phyloP scores from a whole-genome alignment of 306 rosid genomes.

The Sechiopsis laciniata region DNA sequence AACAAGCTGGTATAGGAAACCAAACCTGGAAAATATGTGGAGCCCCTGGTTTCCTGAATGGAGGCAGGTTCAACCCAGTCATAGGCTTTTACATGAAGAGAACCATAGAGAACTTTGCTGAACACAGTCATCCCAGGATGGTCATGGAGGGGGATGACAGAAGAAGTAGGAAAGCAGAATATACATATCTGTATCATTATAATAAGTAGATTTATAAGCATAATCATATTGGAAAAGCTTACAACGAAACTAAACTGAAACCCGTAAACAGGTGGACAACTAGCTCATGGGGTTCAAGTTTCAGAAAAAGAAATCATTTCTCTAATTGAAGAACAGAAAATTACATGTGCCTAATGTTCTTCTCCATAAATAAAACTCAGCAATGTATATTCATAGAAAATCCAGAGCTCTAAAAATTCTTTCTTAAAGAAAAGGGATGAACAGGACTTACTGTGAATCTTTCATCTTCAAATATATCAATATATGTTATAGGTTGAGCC shows the following conservation, averaged over 20 bases:
- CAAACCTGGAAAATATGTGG: conserved; percentile 50
- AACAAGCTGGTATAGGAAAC: conserved; percentile 20
- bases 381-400: conserved; percentile 1
- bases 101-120: conserved; percentile 90
- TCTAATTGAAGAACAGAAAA: not conserved
- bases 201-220: not conserved
- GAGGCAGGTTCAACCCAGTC: conserved; percentile 91
- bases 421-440: not conserved
- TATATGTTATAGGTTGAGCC: conserved; percentile 85
- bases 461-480: conserved; percentile 61
- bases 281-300: not conserved
- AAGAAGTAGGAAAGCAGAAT: conserved; percentile 84
- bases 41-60: conserved; percentile 49
- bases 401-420: not conserved
- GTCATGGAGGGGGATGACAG: conserved; percentile 87
- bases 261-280: not conserved
- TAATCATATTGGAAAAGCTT: not conserved
- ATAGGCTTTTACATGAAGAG: conserved; percentile 90
- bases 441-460: conserved; percentile 60
- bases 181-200: conserved; percentile 66
- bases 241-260: not conserved
- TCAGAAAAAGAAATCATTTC: not conserved
- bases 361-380: not conserved
- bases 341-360: not conserved
- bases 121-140: conserved; percentile 97